Conservation (phyloP, 768 basidiomycete genomes). For the Lyophyllum decastes region DNA sequence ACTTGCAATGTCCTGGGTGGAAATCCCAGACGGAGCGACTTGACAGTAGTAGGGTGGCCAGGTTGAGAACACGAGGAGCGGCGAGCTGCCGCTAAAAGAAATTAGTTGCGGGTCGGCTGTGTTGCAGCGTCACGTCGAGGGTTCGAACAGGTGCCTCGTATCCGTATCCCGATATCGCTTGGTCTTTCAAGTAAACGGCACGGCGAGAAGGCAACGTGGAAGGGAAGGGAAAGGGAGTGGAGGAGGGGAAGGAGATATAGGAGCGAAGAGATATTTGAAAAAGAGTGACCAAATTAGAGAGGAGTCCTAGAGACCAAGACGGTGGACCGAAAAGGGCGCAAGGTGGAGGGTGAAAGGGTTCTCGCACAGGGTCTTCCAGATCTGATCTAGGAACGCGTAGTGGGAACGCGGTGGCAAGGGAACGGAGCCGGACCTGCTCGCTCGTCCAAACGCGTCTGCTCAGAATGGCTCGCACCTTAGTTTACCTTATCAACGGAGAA, state of each 20-base stretch:
- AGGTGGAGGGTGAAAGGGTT: slow-evolving; percentile 8
- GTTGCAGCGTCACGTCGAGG: not conserved
- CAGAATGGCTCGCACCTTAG: not conserved
- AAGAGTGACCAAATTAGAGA: slow-evolving; percentile 16
- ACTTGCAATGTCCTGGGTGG: slow-evolving; percentile 24
- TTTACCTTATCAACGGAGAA: not conserved
- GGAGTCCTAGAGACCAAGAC: slow-evolving; percentile 12
- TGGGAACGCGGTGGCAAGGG: slow-evolving; percentile 22
- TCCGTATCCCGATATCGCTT: not conserved
- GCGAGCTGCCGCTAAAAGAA: slow-evolving; percentile 9
- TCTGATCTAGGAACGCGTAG: slow-evolving; percentile 37
- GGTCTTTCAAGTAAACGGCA: not conserved
- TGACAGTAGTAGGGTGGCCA: slow-evolving; percentile 24
- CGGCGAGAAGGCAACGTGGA: not conserved
- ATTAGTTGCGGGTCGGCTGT: not conserved
- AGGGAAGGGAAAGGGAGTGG: not conserved
- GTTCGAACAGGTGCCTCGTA: not conserved
- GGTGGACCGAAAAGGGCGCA: slow-evolving; percentile 19
- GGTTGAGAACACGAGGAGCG: slow-evolving; percentile 11
- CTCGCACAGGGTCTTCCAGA: slow-evolving; percentile 18
- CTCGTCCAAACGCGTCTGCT: not conserved
- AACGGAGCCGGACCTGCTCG: slow-evolving; percentile 14
- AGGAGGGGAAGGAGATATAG: slow-evolving; percentile 12
- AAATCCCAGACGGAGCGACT: slow-evolving; percentile 26
- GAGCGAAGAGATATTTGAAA: slow-evolving; percentile 15